phyloP scores from a whole-genome alignment of 208 protist genomes.

The Trypanosomatidae sp. region DNA sequence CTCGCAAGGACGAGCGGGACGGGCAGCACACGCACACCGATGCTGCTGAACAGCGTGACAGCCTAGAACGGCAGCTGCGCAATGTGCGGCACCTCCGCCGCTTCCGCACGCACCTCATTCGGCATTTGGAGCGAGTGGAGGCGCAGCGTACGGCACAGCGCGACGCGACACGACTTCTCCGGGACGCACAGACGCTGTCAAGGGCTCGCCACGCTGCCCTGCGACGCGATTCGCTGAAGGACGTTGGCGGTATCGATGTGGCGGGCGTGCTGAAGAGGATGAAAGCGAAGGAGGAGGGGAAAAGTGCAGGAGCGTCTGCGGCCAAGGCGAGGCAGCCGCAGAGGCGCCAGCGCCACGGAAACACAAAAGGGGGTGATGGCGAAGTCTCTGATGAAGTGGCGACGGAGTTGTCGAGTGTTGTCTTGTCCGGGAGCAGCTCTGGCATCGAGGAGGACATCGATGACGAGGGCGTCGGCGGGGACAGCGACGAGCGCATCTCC shows the following conservation, averaged over 20 bases:
- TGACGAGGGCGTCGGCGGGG: no score
- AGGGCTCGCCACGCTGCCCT: constrained; percentile 26
- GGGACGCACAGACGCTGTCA: constrained; percentile 48
- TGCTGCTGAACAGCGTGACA: constrained; percentile 1
- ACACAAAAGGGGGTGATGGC: no score
- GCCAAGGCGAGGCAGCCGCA: no score
- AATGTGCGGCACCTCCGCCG: constrained; percentile 58
- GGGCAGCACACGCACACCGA: background rate
- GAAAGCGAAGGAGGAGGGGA: no score
- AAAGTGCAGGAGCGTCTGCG: no score
- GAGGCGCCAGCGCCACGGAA: no score
- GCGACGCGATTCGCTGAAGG: no score
- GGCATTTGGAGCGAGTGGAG: constrained; percentile 49
- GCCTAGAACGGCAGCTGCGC: constrained; percentile 38
- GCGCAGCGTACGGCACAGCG: constrained; percentile 40
- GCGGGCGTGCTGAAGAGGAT: constrained; percentile 3
- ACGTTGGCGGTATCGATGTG: background rate
- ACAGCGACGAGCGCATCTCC: no score
- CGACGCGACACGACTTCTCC: constrained; percentile 34
- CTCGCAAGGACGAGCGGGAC: background rate
- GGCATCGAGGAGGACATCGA: no score
- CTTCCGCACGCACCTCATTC: constrained; percentile 52
- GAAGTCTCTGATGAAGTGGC: no score
- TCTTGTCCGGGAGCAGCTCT: no score
- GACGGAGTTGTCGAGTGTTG: no score